Evolutionary conservation across 1,139 yeast species (phyloP).

Genomic region (Citeromyces siamensis): DNA sequence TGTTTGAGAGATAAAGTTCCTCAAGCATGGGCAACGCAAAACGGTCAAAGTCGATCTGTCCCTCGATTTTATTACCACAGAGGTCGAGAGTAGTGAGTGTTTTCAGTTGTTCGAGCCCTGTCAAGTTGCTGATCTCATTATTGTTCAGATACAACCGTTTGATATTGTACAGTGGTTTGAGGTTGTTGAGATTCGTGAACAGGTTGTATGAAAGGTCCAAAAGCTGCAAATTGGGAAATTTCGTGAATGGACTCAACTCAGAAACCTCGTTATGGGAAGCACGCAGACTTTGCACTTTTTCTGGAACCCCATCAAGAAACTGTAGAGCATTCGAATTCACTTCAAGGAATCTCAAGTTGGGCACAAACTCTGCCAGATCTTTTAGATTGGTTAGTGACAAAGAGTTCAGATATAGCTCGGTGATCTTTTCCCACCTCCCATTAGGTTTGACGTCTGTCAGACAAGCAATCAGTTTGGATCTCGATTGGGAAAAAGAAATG

Average conservation of each 20-base stretch:
- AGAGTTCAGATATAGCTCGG: constrained; percentile 23
- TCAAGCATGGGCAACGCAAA: constrained; percentile 28
- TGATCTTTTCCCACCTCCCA: constrained; percentile 30
- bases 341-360: constrained; percentile 26
- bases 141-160: constrained; percentile 22
- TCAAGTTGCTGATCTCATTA: constrained; percentile 22
- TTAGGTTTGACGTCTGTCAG: constrained; percentile 32
- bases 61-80: constrained; percentile 28
- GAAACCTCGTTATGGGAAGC: constrained; percentile 27
- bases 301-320: constrained; percentile 36
- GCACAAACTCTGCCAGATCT: constrained; percentile 31
- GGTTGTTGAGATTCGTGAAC: constrained; percentile 22
- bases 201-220: constrained; percentile 28
- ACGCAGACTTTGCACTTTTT: constrained; percentile 23
- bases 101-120: constrained; percentile 26
- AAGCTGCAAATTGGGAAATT: constrained; percentile 28
- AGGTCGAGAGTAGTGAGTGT: constrained; percentile 30
- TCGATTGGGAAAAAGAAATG: constrained; percentile 36
- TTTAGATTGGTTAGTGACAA: constrained; percentile 24
- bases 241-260: constrained; percentile 28
- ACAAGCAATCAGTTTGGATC: constrained; percentile 29
- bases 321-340: constrained; percentile 30
- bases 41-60: constrained; percentile 24
- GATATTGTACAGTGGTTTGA: constrained; percentile 25
- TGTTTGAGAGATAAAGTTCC: constrained; percentile 31